Base-by-base conservation (phyloP, 2,329 filamentous ascomycete species). In the Colletotrichum godetiae region DNA sequence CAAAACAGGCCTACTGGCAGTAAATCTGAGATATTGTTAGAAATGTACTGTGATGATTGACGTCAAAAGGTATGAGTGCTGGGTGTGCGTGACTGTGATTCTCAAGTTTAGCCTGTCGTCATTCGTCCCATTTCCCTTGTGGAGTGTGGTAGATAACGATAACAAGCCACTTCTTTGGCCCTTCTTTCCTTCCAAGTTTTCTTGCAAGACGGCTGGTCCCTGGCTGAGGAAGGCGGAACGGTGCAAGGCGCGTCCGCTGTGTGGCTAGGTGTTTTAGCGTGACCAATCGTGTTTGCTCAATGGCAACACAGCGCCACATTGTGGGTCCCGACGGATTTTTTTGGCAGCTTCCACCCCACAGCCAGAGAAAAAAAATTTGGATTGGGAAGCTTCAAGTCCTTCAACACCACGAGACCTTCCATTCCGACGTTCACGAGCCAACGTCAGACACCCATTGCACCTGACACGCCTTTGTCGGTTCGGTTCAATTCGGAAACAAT, bases 401-500 rank as follows among this genome's bases (percentile, higher is more conserved):
- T 56, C 57, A 67, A 74, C 62, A 72, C 72, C 65, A 72, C 65
- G 66, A 72, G 67, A 69, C 55, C 62, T 68, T 72, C 63, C 62
- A 63, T 66, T 59, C 55, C 58, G 72, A 74, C 62, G 67, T 72
- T 74, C 62, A 62, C 68, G 68, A 74, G 57, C 67, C 71, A 71
- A 71, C 71, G 68, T 63, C 72, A 59, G 57, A 62, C 37, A 67
- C 62, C 58, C 52, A 64, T 68, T 73, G 33, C 37, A 68, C 56
- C 55, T 68, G 49, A 31, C 19, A 55, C 68, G 56, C 15, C 29
- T 62, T 27, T 37, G 62, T 37, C 60, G 63, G 65, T 74, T 31
- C 61, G 56, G 63, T 57, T 60, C 22, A 65, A 55, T 60, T 62
- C 57, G 68, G 62, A 49, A 69, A 77, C 58, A 72, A 86, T 86